These are phyloP conservation scores for Podospora didyma DNA, from an alignment of 495 filamentous ascomycete species.

Conservation along the genomic window DNA sequence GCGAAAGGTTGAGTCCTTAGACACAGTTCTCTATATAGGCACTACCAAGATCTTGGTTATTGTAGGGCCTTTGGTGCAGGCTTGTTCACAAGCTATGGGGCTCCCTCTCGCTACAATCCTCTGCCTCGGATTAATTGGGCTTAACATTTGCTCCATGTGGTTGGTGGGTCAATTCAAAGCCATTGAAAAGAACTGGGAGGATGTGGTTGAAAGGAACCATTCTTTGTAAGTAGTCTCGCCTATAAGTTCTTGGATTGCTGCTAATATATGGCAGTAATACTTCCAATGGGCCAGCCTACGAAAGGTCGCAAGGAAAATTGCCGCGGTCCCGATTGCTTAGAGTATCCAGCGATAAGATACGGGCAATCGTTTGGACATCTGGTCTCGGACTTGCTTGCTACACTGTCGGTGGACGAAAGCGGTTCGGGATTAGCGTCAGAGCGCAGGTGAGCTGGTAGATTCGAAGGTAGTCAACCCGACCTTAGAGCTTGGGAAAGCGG, in stretches of 20 bases:
- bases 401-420: neutral
- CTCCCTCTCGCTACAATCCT: constrained; percentile 1
- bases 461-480: too few relatives aligned
- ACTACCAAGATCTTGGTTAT: constrained; percentile 7
- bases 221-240: constrained; percentile 1
- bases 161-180: constrained; percentile 2
- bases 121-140: constrained; percentile 4
- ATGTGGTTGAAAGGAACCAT: constrained; percentile 7
- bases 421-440: too few relatives aligned
- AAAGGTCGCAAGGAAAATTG: constrained; percentile 1
- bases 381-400: constrained; percentile 3
- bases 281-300: constrained; percentile 1
- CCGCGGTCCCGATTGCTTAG: constrained; percentile 3
- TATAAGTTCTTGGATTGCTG: neutral
- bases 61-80: constrained; percentile 1
- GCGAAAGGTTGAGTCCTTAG: constrained; percentile 7
- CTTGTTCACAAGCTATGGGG: constrained; percentile 2
- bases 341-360: constrained; percentile 5
- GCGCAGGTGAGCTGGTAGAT: too few relatives aligned
- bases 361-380: constrained; percentile 1
- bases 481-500: too few relatives aligned
- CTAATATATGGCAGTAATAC: constrained; percentile 2
- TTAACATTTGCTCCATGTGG: constrained; percentile 4
- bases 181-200: constrained; percentile 6
- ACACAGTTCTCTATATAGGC: constrained; percentile 1